Percentiles rank a stretch among this genome's conserved stretches.
phyloP scores from a whole-genome alignment of 495 filamentous ascomycete species.

The Sphaerosporella brunnea region DNA sequence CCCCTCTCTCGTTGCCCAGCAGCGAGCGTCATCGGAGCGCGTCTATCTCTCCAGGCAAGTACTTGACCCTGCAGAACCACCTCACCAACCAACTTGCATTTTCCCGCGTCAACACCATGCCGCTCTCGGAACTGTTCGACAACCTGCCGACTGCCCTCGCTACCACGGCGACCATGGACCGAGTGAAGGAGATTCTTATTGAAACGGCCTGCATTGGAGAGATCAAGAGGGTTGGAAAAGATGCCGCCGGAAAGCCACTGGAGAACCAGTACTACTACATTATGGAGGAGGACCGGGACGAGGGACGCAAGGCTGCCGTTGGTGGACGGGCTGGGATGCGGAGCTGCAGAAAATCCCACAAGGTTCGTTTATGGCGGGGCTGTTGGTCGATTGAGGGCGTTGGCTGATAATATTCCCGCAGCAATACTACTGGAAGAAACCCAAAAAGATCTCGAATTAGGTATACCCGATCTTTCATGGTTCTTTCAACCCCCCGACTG shows the following conservation, averaged over 20 bases:
- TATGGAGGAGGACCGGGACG: slow-evolving; percentile 71
- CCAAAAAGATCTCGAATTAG: slow-evolving; percentile 31
- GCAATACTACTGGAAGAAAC: slow-evolving; percentile 93
- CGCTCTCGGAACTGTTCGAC: slow-evolving; percentile 68
- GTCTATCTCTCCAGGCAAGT: slow-evolving; percentile 27
- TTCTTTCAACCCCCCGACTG: background rate
- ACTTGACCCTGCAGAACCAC: slow-evolving; percentile 48
- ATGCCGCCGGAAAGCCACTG: slow-evolving; percentile 81
- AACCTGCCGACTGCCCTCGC: slow-evolving; percentile 57
- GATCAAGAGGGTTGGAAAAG: slow-evolving; percentile 80
- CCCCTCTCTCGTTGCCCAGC: slow-evolving; percentile 12
- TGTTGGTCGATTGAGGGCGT: slow-evolving; percentile 6
- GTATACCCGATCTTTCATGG: background rate
- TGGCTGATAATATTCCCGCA: slow-evolving; percentile 28
- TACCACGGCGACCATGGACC: slow-evolving; percentile 34
- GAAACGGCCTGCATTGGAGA: slow-evolving; percentile 61
- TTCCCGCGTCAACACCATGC: slow-evolving; percentile 82
- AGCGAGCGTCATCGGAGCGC: slow-evolving; percentile 24
- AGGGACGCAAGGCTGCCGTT: slow-evolving; percentile 62
- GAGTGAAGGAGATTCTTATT: slow-evolving; percentile 53
- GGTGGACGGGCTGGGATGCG: slow-evolving; percentile 74
- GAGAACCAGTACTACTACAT: slow-evolving; percentile 97
- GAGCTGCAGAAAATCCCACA: slow-evolving; percentile 82
- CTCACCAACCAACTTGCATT: slow-evolving; percentile 91
- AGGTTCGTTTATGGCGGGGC: slow-evolving; percentile 40